Evolutionary conservation across 805 yeast species (phyloP).

Genomic region (Kodamaea laetipori): DNA sequence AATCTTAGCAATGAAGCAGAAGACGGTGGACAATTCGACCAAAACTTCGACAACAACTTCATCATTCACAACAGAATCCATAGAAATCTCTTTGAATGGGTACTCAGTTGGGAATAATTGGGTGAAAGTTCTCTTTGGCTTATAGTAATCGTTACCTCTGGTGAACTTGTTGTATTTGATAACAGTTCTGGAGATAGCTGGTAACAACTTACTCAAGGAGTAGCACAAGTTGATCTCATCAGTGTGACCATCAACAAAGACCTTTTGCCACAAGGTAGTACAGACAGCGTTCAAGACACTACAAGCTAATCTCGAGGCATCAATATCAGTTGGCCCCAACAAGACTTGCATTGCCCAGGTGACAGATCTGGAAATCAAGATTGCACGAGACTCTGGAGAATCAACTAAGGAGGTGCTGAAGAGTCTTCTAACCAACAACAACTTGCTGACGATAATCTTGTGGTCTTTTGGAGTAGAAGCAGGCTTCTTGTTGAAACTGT

Average conservation of each 20-base stretch:
- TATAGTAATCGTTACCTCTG: conserved; percentile 48
- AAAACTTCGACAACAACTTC: conserved; percentile 70
- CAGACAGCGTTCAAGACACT: conserved; percentile 57
- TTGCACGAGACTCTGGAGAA: conserved; percentile 29
- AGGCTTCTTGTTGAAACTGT: conserved; percentile 20
- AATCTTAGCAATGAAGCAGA: conserved; percentile 55
- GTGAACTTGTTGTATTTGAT: conserved; percentile 54
- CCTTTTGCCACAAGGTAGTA: conserved; percentile 36
- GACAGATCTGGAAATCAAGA: conserved; percentile 49
- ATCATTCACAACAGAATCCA: conserved; percentile 74
- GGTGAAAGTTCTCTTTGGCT: conserved; percentile 65
- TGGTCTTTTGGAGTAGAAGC: conserved; percentile 51
- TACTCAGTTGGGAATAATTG: conserved; percentile 65
- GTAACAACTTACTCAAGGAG: conserved; percentile 53
- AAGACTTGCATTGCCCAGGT: conserved; percentile 63
- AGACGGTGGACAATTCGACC: conserved; percentile 66
- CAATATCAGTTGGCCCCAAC: conserved; percentile 52
- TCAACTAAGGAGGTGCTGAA: conserved; percentile 42
- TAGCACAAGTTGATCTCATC: conserved; percentile 44
- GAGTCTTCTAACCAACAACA: conserved; percentile 60
- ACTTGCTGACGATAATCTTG: conserved; percentile 55
- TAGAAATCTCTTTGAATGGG: conserved; percentile 65
- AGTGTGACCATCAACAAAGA: conserved; percentile 28
- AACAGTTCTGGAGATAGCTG: conserved; percentile 54
- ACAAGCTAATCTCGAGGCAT: conserved; percentile 64